Evolutionary conservation across 495 filamentous ascomycete species (phyloP).

Genomic region (Xylaria acuta): DNA sequence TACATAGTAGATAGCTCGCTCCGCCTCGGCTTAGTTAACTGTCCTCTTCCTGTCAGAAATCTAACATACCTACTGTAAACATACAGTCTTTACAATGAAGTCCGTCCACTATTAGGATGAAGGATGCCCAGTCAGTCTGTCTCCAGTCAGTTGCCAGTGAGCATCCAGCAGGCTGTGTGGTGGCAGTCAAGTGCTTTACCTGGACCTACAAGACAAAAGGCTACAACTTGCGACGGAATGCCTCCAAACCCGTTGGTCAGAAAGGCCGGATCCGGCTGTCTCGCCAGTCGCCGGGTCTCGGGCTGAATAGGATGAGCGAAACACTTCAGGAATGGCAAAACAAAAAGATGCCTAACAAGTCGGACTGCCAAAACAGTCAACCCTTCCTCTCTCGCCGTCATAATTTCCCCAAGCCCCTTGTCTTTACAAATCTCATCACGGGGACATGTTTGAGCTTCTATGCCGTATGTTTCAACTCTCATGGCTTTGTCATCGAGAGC

Average conservation of each 20-base stretch:
- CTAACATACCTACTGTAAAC: too few relatives aligned
- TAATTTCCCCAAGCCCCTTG: not conserved
- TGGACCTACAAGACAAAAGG: not conserved
- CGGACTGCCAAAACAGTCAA: not conserved
- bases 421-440: not conserved
- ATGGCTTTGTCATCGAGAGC: not conserved
- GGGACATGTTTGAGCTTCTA: not conserved
- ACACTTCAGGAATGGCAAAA: not conserved
- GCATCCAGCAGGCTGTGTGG: constrained; percentile 3
- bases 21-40: not conserved
- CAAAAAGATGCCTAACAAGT: not conserved
- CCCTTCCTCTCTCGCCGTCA: not conserved
- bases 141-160: not conserved
- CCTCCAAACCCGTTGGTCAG: not conserved
- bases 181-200: not conserved
- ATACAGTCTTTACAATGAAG: too few relatives aligned
- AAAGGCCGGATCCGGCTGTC: not conserved
- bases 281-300: not conserved
- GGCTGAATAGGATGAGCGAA: constrained; percentile 2
- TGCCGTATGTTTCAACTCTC: not conserved
- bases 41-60: constrained; percentile 4
- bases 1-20: not conserved
- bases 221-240: not conserved
- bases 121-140: not conserved
- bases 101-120: not conserved